Evolutionary conservation across 78 protist species (phyloP).

Genomic region (Ministeria vibrans): DNA sequence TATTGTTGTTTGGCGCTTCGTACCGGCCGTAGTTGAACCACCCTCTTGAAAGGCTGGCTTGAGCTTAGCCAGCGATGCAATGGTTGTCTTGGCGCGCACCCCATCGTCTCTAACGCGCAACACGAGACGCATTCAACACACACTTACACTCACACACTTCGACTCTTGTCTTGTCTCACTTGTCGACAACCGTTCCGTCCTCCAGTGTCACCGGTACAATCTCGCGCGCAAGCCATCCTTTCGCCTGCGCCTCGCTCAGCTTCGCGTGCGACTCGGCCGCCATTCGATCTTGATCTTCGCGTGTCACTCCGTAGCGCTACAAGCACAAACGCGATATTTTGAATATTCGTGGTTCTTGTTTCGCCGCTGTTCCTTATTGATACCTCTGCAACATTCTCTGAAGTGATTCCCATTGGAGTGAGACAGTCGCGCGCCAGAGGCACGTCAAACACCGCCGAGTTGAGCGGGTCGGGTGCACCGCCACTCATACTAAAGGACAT

Average conservation of each 20-base stretch:
- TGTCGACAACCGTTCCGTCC: constrained; percentile 5
- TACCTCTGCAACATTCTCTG: constrained; percentile 74
- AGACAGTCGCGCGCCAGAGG: constrained; percentile 56
- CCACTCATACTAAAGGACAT: too few relatives aligned
- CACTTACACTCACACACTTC: background rate
- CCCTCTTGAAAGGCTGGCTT: constrained; percentile 48
- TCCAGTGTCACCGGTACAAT: constrained; percentile 45
- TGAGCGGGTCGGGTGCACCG: too few relatives aligned
- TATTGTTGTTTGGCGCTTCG: too few relatives aligned
- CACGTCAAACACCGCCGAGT: too few relatives aligned
- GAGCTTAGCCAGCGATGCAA: background rate
- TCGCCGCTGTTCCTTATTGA: background rate
- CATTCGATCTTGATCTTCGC: constrained; percentile 75
- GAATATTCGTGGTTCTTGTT: background rate
- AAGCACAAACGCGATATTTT: background rate
- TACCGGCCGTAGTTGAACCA: constrained; percentile 78
- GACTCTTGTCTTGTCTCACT: constrained; percentile 17
- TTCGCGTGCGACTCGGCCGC: constrained; percentile 58
- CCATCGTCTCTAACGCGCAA: constrained; percentile 4
- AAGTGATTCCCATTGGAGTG: constrained; percentile 75
- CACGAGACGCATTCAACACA: background rate
- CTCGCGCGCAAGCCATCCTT: constrained; percentile 51
- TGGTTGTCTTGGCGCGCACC: background rate
- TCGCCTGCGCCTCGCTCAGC: constrained; percentile 61
- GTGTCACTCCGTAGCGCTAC: too few relatives aligned